These are phyloP conservation scores for Stephania japonica DNA, from an alignment of 164 flowering plant species.

Conservation along the genomic window DNA sequence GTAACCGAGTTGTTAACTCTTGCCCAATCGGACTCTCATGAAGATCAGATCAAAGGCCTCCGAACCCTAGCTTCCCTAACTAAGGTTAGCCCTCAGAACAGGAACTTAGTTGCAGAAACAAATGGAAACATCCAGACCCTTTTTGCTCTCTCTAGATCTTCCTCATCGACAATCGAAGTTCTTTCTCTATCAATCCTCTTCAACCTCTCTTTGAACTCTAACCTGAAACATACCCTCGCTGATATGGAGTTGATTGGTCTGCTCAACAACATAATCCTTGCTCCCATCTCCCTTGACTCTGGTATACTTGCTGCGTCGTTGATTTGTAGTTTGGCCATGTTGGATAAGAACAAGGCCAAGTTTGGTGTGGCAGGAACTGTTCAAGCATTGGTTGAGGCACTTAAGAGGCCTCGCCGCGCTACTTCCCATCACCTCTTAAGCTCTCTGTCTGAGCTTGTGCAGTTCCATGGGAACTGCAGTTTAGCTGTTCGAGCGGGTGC, in stretches of 20 bases:
- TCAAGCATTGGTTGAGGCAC: conserved; percentile 38
- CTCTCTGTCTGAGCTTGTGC: conserved; percentile 59
- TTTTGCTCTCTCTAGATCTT: conserved; percentile 31
- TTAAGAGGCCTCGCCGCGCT: conserved; percentile 17
- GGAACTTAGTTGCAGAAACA: conserved; percentile 40
- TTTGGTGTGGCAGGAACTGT: conserved; percentile 66
- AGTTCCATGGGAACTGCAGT: conserved; percentile 71
- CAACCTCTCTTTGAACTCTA: conserved; percentile 61
- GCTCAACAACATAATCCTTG: conserved; percentile 41
- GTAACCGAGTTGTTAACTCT: conserved; percentile 12
- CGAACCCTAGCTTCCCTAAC: conserved; percentile 41
- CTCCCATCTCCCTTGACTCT: conserved; percentile 31
- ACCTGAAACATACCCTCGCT: conserved; percentile 41
- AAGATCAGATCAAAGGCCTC: conserved; percentile 34
- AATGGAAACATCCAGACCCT: conserved; percentile 36
- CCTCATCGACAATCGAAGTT: conserved; percentile 22
- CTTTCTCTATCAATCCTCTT: conserved; percentile 56
- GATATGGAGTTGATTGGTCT: conserved; percentile 41
- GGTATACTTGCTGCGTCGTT: conserved; percentile 42
- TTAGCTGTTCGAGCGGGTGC: conserved; percentile 53
- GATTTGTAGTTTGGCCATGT: conserved; percentile 67
- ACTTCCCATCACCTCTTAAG: conserved; percentile 56
- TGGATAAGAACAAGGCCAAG: conserved; percentile 64
- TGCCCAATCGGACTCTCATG: conserved; percentile 28
- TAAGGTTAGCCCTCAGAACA: conserved; percentile 49